Evolutionary conservation across 2,329 filamentous ascomycete species (phyloP), one percentile per base, ranked within the genome.

Genomic region (Gaeumannomyces tritici): DNA sequence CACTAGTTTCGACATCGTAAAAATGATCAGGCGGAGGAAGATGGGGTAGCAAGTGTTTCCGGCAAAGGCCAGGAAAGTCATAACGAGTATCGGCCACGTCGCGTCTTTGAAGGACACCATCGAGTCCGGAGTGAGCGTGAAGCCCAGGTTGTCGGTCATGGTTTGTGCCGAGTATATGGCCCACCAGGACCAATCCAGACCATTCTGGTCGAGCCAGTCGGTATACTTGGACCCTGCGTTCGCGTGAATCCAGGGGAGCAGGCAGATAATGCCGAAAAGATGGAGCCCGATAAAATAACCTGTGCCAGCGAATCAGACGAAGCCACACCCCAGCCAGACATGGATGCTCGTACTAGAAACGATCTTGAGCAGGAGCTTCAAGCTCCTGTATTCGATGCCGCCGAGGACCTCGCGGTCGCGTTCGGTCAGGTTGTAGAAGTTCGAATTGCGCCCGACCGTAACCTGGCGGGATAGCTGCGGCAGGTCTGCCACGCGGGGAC

Each of bases 31-130:
- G 0, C 86, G 79, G 0, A 87, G 75, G 61, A 86, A 77, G 26
- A 84, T 73, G 0, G 85, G 85, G 63, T 85, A 88, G 58, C 76
- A 77, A 0, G 81, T 84, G 61, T 83, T 81, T 2, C 81, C 82
- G 0, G 79, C 78, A 8, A 83, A 75, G 3, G 80, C 80, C 2
- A 83, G 66, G 18, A 79, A 71, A 4, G 73, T 75, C 72, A 83
- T 79, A 59, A 82, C 70, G 61, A 83, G 67, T 63, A 83, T 72
- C 2, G 73, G 74, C 64, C 70, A 74, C 1, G 70, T 72, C 0
- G 79, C 77, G 55, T 77, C 75, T 58, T 73, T 74, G 66, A 83
- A 83, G 0, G 72, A 71, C 12, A 80, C 70, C 79, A 83, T 82
- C 2, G 80, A 83, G 61, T 83, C 79, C 0, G 82, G 80, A 0